Conservation (phyloP, 768 basidiomycete species). For the Podaxis sp. region DNA sequence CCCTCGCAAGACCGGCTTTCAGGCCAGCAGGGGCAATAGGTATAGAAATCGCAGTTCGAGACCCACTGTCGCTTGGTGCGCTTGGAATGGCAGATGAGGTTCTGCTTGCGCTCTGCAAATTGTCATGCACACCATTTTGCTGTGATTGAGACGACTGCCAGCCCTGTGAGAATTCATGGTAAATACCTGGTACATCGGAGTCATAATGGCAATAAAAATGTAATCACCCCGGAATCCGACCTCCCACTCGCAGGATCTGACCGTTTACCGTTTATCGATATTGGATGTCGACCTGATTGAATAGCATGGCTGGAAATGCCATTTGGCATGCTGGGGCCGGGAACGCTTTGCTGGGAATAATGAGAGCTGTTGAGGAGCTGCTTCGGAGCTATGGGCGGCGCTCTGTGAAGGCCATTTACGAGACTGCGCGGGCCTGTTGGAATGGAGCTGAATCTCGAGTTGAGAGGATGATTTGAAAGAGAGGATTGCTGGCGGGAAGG, state of each 20-base stretch:
- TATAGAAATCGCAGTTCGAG: conserved; percentile 28
- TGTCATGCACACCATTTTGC: conserved; percentile 28
- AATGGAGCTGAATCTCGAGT: conserved; percentile 27
- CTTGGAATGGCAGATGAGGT: conserved; percentile 19
- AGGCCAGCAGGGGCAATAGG: conserved; percentile 19
- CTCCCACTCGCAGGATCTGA: conserved; percentile 22
- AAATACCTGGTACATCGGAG: conserved; percentile 21
- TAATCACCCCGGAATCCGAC: conserved; percentile 25
- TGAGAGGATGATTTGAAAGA: conserved; percentile 20
- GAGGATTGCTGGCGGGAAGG: conserved; percentile 24
- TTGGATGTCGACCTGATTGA: conserved; percentile 29
- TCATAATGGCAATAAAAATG: conserved; percentile 19
- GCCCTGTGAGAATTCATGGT: conserved; percentile 20
- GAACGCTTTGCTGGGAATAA: conserved; percentile 16
- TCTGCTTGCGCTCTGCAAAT: conserved; percentile 20
- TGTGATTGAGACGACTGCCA: conserved; percentile 31
- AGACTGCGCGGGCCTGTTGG: conserved; percentile 71
- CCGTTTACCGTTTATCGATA: conserved; percentile 40
- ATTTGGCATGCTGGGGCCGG: conserved; percentile 23
- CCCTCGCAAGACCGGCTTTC: conserved; percentile 22
- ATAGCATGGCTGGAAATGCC: conserved; percentile 26
- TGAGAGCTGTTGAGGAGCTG: conserved; percentile 40
- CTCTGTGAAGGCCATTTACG: conserved; percentile 35
- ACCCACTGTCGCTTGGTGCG: conserved; percentile 19
- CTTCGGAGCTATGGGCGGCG: conserved; percentile 38